A percentile compares a stretch with the other conserved stretches of the same genome.
phyloP scores from a whole-genome alignment of 1,284 basidiomycete species.

The Trametes versicolor region DNA sequence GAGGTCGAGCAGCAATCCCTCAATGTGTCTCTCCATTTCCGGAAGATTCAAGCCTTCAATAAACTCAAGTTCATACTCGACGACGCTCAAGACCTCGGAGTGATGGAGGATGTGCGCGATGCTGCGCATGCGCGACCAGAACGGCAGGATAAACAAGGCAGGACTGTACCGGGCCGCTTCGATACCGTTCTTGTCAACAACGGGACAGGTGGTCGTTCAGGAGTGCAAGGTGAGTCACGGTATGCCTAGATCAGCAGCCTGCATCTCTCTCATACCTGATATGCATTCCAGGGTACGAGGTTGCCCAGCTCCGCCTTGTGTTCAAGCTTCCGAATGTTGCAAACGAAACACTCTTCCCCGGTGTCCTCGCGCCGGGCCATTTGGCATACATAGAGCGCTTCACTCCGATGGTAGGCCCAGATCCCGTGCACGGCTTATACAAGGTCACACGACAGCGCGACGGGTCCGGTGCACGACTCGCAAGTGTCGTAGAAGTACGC shows the following conservation, averaged over 20 bases:
- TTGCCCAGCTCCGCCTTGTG: slow-evolving; percentile 31
- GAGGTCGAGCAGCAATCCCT: slow-evolving; percentile 12
- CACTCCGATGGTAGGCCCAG: slow-evolving; percentile 31
- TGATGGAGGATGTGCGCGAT: slow-evolving; percentile 10
- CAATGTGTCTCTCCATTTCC: slow-evolving; percentile 12
- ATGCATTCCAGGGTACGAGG: slow-evolving; percentile 26
- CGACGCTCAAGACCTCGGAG: slow-evolving; percentile 2
- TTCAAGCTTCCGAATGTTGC: slow-evolving; percentile 23
- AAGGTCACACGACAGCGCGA: slow-evolving; percentile 29
- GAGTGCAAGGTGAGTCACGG: slow-evolving; percentile 16
- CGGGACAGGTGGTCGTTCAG: slow-evolving; percentile 1
- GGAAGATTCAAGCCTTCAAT: slow-evolving; percentile 26
- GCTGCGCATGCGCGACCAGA: slow-evolving; percentile 24
- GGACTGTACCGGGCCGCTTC: slow-evolving; percentile 26
- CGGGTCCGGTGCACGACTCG: slow-evolving; percentile 30
- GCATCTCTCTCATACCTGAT: too few relatives aligned
- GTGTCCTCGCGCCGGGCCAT: slow-evolving; percentile 23
- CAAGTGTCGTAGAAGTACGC: slow-evolving; percentile 38
- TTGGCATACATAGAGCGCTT: slow-evolving; percentile 49
- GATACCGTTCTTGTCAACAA: slow-evolving; percentile 33
- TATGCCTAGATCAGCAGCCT: background rate
- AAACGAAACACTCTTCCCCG: slow-evolving; percentile 21
- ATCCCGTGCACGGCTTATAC: slow-evolving; percentile 28
- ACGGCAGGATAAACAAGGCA: slow-evolving; percentile 7
- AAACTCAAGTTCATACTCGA: slow-evolving; percentile 27